Percentiles rank a stretch among this genome's conserved stretches.
phyloP scores from a whole-genome alignment of 768 basidiomycete species.

The Boletus bicolor region DNA sequence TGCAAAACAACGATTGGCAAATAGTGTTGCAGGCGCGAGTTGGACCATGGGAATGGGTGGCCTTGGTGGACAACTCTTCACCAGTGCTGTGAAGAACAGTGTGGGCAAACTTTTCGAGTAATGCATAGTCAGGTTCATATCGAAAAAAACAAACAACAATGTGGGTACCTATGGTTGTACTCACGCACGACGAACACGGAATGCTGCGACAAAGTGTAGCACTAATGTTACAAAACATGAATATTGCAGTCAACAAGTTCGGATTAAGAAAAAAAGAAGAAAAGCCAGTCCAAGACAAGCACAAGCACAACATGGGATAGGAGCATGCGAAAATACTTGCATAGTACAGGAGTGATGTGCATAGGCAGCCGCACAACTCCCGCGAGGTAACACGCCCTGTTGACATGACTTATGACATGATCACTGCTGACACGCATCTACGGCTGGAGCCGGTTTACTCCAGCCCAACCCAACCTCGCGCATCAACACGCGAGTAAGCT shows the following conservation, averaged over 20 bases:
- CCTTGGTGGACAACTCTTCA: slow-evolving; percentile 79
- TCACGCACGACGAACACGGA: not conserved
- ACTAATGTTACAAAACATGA: slow-evolving; percentile 32
- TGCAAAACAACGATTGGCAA: slow-evolving; percentile 90
- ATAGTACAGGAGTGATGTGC: slow-evolving; percentile 19
- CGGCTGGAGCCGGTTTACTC: slow-evolving; percentile 29
- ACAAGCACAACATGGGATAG: slow-evolving; percentile 24
- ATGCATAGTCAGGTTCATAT: not conserved
- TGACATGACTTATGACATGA: slow-evolving; percentile 8
- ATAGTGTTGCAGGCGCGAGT: slow-evolving; percentile 59
- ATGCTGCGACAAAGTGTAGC: slow-evolving; percentile 14
- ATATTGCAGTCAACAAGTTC: slow-evolving; percentile 25
- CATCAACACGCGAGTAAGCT: slow-evolving; percentile 81
- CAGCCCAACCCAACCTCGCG: slow-evolving; percentile 71
- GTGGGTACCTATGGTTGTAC: not conserved
- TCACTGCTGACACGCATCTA: slow-evolving; percentile 2
- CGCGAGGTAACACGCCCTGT: slow-evolving; percentile 9
- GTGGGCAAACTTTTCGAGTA: slow-evolving; percentile 74
- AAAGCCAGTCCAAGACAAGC: slow-evolving; percentile 22
- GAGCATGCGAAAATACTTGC: slow-evolving; percentile 22
- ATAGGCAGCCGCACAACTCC: slow-evolving; percentile 7
- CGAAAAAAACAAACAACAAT: slow-evolving; percentile 12
- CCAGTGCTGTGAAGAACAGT: slow-evolving; percentile 77
- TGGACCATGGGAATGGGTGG: slow-evolving; percentile 78
- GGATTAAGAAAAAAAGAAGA: not conserved